phyloP scores from a whole-genome alignment of 2,329 filamentous ascomycete genomes.

The Penicillium sp. region DNA sequence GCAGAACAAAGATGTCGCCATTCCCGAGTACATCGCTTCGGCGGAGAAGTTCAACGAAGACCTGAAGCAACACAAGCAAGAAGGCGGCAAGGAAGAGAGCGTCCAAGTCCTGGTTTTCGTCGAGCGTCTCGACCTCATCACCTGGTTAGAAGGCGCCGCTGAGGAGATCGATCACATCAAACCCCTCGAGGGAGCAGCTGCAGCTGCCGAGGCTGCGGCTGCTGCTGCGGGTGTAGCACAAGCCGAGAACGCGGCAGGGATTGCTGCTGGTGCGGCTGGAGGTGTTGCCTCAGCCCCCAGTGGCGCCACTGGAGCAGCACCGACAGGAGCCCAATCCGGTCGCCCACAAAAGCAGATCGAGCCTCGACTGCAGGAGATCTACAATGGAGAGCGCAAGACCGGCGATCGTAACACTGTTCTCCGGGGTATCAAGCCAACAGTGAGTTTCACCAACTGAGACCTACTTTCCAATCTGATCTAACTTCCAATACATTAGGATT shows the following conservation, averaged over 20 bases:
- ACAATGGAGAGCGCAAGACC: slow-evolving; percentile 86
- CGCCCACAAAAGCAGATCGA: slow-evolving; percentile 71
- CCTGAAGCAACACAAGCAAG: slow-evolving; percentile 49
- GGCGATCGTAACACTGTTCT: slow-evolving; percentile 89
- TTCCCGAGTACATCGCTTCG: slow-evolving; percentile 87
- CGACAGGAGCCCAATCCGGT: slow-evolving; percentile 30
- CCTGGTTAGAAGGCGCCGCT: slow-evolving; percentile 87
- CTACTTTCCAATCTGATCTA: slow-evolving; percentile 7
- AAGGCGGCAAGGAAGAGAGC: slow-evolving; percentile 50
- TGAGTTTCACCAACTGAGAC: slow-evolving; percentile 41
- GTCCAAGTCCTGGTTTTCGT: slow-evolving; percentile 91
- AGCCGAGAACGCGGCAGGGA: slow-evolving; percentile 49
- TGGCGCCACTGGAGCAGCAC: slow-evolving; percentile 43
- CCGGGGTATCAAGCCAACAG: slow-evolving; percentile 83
- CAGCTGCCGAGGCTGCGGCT: slow-evolving; percentile 42
- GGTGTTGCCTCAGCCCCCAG: slow-evolving; percentile 43
- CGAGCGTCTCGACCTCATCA: slow-evolving; percentile 86
- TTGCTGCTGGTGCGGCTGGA: slow-evolving; percentile 53
- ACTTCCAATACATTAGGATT: slow-evolving; percentile 66
- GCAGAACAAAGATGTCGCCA: slow-evolving; percentile 86
- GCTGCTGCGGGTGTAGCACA: slow-evolving; percentile 43
- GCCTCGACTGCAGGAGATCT: slow-evolving; percentile 81
- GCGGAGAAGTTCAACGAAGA: slow-evolving; percentile 79
- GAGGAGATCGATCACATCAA: slow-evolving; percentile 94
- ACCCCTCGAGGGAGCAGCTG: slow-evolving; percentile 67